Evolutionary conservation across 176 grass and related monocot genomes (phyloP).

Genomic region (Avena sativa): DNA sequence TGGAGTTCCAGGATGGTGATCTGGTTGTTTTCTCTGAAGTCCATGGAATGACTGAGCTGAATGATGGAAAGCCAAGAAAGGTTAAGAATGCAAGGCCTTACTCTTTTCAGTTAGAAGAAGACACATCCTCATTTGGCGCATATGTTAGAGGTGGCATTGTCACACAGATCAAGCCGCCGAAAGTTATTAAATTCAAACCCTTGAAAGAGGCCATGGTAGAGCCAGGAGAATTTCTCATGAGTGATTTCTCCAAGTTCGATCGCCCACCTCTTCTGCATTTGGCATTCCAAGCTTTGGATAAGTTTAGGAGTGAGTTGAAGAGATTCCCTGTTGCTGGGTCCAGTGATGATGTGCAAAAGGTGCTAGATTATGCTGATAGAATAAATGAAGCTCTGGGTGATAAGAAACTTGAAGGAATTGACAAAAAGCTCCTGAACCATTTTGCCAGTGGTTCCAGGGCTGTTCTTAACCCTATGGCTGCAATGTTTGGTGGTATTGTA

Average conservation of each 20-base stretch:
- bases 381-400: constrained; percentile 73
- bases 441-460: constrained; percentile 79
- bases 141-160: constrained; percentile 86
- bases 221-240: constrained; percentile 91
- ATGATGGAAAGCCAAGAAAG: constrained; percentile 90
- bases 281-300: constrained; percentile 92
- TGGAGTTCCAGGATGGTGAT: constrained; percentile 94
- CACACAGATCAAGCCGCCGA: constrained; percentile 87
- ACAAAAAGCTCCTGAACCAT: constrained; percentile 76
- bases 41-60: constrained; percentile 81
- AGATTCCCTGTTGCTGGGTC: constrained; percentile 80
- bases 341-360: constrained; percentile 65
- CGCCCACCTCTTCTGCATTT: constrained; percentile 80
- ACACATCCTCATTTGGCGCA: constrained; percentile 70
- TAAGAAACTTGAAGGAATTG: constrained; percentile 70
- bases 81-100: constrained; percentile 86
- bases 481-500: constrained; percentile 93
- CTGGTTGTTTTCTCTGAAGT: constrained; percentile 90
- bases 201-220: constrained; percentile 83
- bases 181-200: constrained; percentile 83
- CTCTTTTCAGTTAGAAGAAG: constrained; percentile 90
- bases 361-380: constrained; percentile 60
- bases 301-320: constrained; percentile 65
- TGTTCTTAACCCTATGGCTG: constrained; percentile 93
- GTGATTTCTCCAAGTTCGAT: constrained; percentile 93